Conservation (phyloP, 805 yeast genomes). For the Yarrowia keelungensis region DNA sequence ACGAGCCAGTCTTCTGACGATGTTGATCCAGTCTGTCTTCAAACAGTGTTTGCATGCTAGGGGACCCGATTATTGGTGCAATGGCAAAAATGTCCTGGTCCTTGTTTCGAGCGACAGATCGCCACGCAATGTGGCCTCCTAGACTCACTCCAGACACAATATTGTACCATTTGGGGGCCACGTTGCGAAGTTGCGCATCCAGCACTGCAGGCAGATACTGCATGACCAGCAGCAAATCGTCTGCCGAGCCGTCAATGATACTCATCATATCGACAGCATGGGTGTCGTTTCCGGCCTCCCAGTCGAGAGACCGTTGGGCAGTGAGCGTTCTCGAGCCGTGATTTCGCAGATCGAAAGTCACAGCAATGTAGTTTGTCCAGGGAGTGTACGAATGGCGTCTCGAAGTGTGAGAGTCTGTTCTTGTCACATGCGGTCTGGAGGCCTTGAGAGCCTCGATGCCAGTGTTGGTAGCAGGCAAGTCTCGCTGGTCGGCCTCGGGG, state of each 20-base stretch:
- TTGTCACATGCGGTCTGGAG: neutral
- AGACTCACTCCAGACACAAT: constrained; percentile 60
- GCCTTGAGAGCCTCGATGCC: constrained; percentile 33
- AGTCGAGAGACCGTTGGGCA: constrained; percentile 51
- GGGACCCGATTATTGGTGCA: constrained; percentile 61
- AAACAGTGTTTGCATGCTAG: constrained; percentile 56
- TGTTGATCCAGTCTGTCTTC: constrained; percentile 33
- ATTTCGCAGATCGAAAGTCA: constrained; percentile 61
- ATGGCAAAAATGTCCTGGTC: constrained; percentile 53
- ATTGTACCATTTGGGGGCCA: constrained; percentile 47
- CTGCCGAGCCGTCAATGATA: constrained; percentile 56
- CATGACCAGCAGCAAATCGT: constrained; percentile 56
- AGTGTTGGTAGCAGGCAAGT: constrained; percentile 15
- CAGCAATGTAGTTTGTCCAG: constrained; percentile 52
- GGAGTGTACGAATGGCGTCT: constrained; percentile 43
- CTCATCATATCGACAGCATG: constrained; percentile 62
- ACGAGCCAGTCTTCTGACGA: constrained; percentile 19
- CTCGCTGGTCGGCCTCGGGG: constrained; percentile 31
- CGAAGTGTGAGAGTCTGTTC: constrained; percentile 7
- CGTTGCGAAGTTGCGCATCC: constrained; percentile 44
- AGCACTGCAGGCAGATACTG: constrained; percentile 53
- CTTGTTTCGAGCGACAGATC: constrained; percentile 48
- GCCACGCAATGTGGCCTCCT: constrained; percentile 65
- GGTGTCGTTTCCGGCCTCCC: constrained; percentile 58
- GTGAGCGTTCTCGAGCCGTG: constrained; percentile 60